Conservation (phyloP, 2,329 filamentous ascomycete species). For the Coniella vitis region DNA sequence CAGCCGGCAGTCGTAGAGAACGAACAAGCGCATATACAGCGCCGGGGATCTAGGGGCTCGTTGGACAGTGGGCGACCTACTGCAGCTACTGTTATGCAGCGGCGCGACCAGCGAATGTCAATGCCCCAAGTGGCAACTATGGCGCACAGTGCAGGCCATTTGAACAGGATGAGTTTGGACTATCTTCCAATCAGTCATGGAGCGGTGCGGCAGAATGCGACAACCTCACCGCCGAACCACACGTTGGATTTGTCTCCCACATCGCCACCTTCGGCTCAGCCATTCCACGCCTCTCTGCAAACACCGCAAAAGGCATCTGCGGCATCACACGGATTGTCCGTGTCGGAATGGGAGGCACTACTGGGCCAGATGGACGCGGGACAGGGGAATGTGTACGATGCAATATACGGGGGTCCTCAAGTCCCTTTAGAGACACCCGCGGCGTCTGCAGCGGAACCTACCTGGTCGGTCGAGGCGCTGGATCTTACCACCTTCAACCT, state of each 20-base stretch:
- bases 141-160: constrained; percentile 27
- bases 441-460: constrained; percentile 24
- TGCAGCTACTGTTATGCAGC: constrained; percentile 25
- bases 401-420: constrained; percentile 65
- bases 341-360: constrained; percentile 75
- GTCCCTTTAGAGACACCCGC: constrained; percentile 37
- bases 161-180: constrained; percentile 43
- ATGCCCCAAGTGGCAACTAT: constrained; percentile 36
- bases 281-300: constrained; percentile 31
- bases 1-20: constrained; percentile 19
- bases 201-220: constrained; percentile 39
- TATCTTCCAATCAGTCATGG: constrained; percentile 49
- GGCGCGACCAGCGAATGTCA: constrained; percentile 43
- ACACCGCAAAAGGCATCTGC: constrained; percentile 26
- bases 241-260: constrained; percentile 23
- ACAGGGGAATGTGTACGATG: constrained; percentile 76
- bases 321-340: constrained; percentile 39
- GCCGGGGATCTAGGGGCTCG: constrained; percentile 38
- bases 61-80: constrained; percentile 38
- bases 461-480: constrained; percentile 54
- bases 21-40: constrained; percentile 31
- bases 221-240: constrained; percentile 38
- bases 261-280: constrained; percentile 18
- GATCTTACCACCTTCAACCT: constrained; percentile 46
- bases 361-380: constrained; percentile 74